phyloP scores from a whole-genome alignment of 129 eudicot genomes.

The Logfia minima region DNA sequence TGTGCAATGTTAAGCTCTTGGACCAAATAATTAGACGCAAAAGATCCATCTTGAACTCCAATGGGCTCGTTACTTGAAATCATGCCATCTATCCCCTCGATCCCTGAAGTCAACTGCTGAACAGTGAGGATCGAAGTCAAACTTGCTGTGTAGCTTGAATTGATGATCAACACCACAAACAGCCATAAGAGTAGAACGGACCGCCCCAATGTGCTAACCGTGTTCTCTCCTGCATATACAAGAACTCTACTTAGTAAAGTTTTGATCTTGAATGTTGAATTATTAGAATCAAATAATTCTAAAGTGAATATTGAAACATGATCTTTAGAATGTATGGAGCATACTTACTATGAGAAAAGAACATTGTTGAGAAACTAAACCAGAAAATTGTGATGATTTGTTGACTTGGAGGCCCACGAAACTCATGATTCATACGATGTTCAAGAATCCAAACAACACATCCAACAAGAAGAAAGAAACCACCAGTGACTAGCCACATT shows the following conservation, averaged over 20 bases:
- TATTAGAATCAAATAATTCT: not conserved
- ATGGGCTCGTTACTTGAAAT: constrained; percentile 63
- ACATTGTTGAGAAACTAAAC: constrained; percentile 99
- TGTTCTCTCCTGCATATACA: constrained; percentile 67
- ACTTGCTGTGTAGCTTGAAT: constrained; percentile 94
- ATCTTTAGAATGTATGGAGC: not conserved
- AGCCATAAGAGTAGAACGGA: constrained; percentile 78
- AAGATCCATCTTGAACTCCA: constrained; percentile 88
- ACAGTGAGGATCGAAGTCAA: constrained; percentile 90
- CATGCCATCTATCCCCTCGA: constrained; percentile 72
- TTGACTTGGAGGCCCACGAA: constrained; percentile 91
- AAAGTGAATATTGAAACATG: not conserved
- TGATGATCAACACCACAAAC: constrained; percentile 74
- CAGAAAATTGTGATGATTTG: constrained; percentile 81
- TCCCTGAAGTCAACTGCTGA: constrained; percentile 59
- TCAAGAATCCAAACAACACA: constrained; percentile 96
- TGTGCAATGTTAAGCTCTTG: constrained; percentile 59
- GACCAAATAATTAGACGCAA: constrained; percentile 61
- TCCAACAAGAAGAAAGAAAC: constrained; percentile 87
- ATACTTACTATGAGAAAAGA: constrained; percentile 94
- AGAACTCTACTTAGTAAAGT: not conserved
- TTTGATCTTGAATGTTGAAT: not conserved
- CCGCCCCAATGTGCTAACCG: constrained; percentile 81
- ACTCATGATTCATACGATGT: constrained; percentile 80
- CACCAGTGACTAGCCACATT: constrained; percentile 94